Evolutionary conservation across 768 basidiomycete species (phyloP).

Genomic region (Podaxis sp.): DNA sequence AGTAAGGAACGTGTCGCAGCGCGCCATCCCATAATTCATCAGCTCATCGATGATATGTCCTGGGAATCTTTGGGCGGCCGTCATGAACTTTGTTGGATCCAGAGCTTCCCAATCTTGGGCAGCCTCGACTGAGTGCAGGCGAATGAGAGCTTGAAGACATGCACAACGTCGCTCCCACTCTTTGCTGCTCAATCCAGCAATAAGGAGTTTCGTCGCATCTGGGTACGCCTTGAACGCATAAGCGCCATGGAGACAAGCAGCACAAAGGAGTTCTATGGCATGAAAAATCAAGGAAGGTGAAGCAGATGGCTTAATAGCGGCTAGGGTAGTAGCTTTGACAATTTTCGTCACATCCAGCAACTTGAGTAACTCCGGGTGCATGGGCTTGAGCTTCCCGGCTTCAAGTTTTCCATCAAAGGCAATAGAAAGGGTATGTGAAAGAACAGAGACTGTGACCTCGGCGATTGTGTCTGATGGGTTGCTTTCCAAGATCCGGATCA

Average conservation of each 20-base stretch:
- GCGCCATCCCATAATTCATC: neutral
- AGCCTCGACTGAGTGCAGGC: slow-evolving; percentile 40
- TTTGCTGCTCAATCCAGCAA: slow-evolving; percentile 53
- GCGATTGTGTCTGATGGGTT: slow-evolving; percentile 51
- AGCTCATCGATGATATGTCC: slow-evolving; percentile 38
- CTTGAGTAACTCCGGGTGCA: slow-evolving; percentile 36
- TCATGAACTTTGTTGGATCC: slow-evolving; percentile 51
- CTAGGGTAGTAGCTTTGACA: slow-evolving; percentile 41
- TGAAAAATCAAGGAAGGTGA: slow-evolving; percentile 49
- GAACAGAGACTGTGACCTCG: slow-evolving; percentile 49
- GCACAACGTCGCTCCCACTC: slow-evolving; percentile 53
- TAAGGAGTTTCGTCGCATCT: slow-evolving; percentile 47
- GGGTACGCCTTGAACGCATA: slow-evolving; percentile 44
- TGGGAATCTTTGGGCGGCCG: slow-evolving; percentile 42
- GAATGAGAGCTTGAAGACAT: slow-evolving; percentile 54
- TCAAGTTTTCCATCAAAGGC: slow-evolving; percentile 34
- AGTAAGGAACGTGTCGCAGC: slow-evolving; percentile 32
- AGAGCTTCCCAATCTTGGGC: neutral
- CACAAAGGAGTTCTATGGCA: slow-evolving; percentile 45
- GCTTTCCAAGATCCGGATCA: slow-evolving; percentile 48
- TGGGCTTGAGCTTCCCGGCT: slow-evolving; percentile 29
- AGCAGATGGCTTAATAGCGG: slow-evolving; percentile 42
- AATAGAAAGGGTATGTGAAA: slow-evolving; percentile 51
- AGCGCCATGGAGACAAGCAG: slow-evolving; percentile 43
- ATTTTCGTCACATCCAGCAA: slow-evolving; percentile 44